These are phyloP conservation scores for Saturnispora besseyi DNA, from an alignment of 805 yeast species.

Conservation along the genomic window DNA sequence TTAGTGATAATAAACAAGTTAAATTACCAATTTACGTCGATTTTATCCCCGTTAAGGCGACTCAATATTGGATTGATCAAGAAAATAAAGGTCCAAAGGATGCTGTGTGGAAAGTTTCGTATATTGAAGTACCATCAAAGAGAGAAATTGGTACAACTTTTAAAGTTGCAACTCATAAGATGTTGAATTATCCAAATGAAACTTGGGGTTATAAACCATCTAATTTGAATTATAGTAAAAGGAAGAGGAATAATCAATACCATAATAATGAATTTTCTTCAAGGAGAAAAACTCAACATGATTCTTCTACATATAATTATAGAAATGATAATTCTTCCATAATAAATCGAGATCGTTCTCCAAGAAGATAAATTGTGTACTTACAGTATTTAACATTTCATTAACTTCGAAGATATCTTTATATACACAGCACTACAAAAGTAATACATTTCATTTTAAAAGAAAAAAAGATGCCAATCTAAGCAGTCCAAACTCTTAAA, in stretches of 20 bases:
- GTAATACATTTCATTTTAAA: background rate
- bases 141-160: constrained; percentile 20
- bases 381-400: background rate
- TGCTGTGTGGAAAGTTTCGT: constrained; percentile 38
- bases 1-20: constrained; percentile 11
- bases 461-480: background rate
- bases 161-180: constrained; percentile 25
- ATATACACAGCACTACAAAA: background rate
- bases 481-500: constrained; percentile 51
- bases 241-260: background rate
- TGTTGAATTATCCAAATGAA: constrained; percentile 28
- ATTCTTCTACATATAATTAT: background rate
- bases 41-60: constrained; percentile 37
- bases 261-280: background rate
- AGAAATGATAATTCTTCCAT: background rate
- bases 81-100: constrained; percentile 36
- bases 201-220: constrained; percentile 29
- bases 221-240: background rate
- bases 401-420: background rate
- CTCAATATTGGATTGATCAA: constrained; percentile 38
- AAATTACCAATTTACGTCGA: constrained; percentile 31
- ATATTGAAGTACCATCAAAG: constrained; percentile 28
- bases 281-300: background rate
- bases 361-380: background rate
- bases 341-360: background rate